Evolutionary conservation across 2,329 filamentous ascomycete species (phyloP), one percentile per base, ranked within the genome.

Genomic region (Claviceps quebecensis): DNA sequence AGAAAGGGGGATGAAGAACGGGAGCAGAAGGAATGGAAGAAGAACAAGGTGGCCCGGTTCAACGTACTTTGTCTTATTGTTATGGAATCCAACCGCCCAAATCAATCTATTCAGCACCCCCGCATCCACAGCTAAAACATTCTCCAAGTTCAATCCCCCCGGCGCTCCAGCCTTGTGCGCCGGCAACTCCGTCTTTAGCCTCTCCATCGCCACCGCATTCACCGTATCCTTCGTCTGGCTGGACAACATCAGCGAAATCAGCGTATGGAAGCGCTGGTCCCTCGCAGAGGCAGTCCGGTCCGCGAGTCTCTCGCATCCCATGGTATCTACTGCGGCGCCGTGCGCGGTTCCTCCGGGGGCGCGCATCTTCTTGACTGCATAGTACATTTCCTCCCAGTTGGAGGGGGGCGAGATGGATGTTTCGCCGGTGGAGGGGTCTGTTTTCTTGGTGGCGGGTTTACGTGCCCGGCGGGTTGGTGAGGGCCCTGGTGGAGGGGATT

Each of bases 181-280:
- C 67, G 74, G 77, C 57, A 95, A 78, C 59, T 87, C 81, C 4
- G 80, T 81, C 67, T 94, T 85, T 54, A 96, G 72, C 22, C 81
- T 78, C 60, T 75, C 76, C 83, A 96, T 95, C 6, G 85, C 88
- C 14, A 81, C 84, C 0, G 88, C 86, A 23, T 86, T 95, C 52
- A 91, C 86, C 1, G 88, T 93, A 67, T 96, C 90, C 65, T 95
- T 95, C 9, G 90, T 96, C 71, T 96, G 90, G 48, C 84, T 88
- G 38, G 85, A 91, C 37, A 96, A 76, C 90, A 96, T 95, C 55
- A 96, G 73, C 14, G 89, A 80, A 40, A 95, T 75, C 34, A 96
- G 77, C 3, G 87, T 95, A 61, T 96, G 90, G 60, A 94, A 90
- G 6, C 90, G 78, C 63, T 81, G 81, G 61, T 79, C 77, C 53